Evolutionary conservation across 805 yeast genomes (phyloP).

Genomic region (Yarrowia sp.): DNA sequence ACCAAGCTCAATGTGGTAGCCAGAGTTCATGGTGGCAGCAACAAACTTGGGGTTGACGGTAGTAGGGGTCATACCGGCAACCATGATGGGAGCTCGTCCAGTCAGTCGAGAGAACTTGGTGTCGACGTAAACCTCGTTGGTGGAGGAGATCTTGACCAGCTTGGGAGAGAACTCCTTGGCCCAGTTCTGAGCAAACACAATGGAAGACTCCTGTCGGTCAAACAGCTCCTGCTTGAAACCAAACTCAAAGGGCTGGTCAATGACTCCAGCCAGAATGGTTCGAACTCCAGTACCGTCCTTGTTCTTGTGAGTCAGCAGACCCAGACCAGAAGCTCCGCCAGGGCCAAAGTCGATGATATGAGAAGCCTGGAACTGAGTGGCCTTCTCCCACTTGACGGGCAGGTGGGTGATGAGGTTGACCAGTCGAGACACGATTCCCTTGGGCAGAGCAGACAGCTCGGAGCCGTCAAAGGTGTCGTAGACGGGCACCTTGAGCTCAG

Average conservation of each 20-base stretch:
- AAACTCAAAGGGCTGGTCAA: constrained; percentile 71
- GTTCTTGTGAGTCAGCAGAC: constrained; percentile 93
- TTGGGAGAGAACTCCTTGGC: constrained; percentile 81
- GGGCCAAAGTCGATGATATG: constrained; percentile 98
- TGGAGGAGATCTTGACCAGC: constrained; percentile 64
- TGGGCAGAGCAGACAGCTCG: constrained; percentile 59
- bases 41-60: constrained; percentile 94
- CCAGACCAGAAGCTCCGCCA: constrained; percentile 96
- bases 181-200: constrained; percentile 90
- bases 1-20: constrained; percentile 95
- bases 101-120: constrained; percentile 89
- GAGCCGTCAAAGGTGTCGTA: constrained; percentile 84
- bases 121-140: constrained; percentile 79
- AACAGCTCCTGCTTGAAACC: constrained; percentile 96
- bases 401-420: constrained; percentile 80
- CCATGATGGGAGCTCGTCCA: constrained; percentile 94
- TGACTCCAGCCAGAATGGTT: constrained; percentile 87
- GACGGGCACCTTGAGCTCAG: constrained; percentile 76
- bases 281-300: constrained; percentile 98
- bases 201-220: constrained; percentile 59
- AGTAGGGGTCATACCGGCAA: constrained; percentile 99
- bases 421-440: constrained; percentile 64
- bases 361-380: constrained; percentile 77
- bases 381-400: constrained; percentile 92
- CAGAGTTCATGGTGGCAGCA: constrained; percentile 90